Evolutionary conservation across 2,329 filamentous ascomycete genomes (phyloP), one percentile per base, ranked within the genome.

Genomic region (Aspergillus alliaceus): DNA sequence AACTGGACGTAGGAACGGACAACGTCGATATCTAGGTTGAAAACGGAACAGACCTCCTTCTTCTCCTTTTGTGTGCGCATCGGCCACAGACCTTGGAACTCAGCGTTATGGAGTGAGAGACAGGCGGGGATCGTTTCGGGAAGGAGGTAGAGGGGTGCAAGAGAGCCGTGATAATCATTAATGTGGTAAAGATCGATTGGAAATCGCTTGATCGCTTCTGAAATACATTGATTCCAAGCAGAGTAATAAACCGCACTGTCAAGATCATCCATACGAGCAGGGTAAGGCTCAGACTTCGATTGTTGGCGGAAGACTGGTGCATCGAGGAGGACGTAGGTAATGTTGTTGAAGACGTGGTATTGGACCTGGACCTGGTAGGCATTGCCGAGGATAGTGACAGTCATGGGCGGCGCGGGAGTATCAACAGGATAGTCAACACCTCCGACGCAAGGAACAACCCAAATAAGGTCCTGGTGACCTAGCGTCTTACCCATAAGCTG

Each of bases 201-300:
- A 68, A 89, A 89, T 14, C 86, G 82, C 56, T 81, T 80, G 61
- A 88, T 82, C 1, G 85, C 76, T 62, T 86, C 80, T 6, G 86
- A 85, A 63, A 89, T 88, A 68, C 86, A 89, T 69, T 85, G 84
- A 61, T 89, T 89, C 86, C 86, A 89, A 2, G 85, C 85, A 2
- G 84, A 87, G 68, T 89, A 89, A 71, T 88, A 87, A 46, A 89
- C 84, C 11, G 86, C 86, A 61, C 82, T 85, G 60, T 87, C 84
- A 53, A 89, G 77, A 66, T 89, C 86, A 67, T 89, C 86, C 86
- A 89, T 89, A 32, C 86, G 82, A 32, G 85, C 77, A 15, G 86
- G 86, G 64, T 89, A 89, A 0, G 86, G 86, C 59, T 88, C 84
- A 18, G 81, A 76, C 64, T 83, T 83, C 2, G 82, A 83, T 67